A percentile compares a stretch with the other conserved stretches of the same genome.
These are phyloP conservation scores for Paraglomus brasilianum DNA, from an alignment of 192 early-diverging fungal genomes.

Conservation along the genomic window DNA sequence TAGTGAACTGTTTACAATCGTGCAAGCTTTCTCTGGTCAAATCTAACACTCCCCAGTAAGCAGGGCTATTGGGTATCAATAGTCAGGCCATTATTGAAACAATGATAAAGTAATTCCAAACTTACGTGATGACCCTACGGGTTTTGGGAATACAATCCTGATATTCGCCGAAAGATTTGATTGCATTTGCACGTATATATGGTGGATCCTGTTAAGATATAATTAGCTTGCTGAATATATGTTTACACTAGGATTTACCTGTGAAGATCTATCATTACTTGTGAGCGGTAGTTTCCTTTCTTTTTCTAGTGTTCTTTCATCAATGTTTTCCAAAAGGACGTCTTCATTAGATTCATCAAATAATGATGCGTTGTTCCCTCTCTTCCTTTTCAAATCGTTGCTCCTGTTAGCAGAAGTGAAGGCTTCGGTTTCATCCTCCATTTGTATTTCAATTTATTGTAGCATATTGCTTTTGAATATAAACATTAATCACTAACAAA, in stretches of 20 bases:
- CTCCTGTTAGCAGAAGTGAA: no score
- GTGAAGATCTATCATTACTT: conserved; percentile 10
- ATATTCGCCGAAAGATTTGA: conserved; percentile 14
- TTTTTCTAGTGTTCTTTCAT: conserved; percentile 20
- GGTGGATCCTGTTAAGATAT: conserved; percentile 8
- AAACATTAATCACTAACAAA: no score
- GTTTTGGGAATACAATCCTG: conserved; percentile 11
- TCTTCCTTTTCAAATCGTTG: no score
- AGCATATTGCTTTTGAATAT: no score
- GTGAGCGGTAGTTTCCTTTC: conserved; percentile 3
- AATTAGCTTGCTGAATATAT: conserved; percentile 20
- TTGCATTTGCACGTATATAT: neutral
- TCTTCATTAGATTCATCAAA: conserved; percentile 24
- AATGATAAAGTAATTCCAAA: no score
- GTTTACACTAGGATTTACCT: conserved; percentile 24
- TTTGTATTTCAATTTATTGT: no score
- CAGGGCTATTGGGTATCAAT: conserved; percentile 15
- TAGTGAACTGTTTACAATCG: conserved; percentile 19
- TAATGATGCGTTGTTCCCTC: no score
- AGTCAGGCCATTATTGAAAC: conserved; percentile 2
- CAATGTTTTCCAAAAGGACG: conserved; percentile 14
- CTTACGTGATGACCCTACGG: conserved; percentile 17
- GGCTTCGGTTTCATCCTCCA: no score
- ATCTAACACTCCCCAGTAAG: conserved; percentile 17
- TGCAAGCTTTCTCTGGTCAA: conserved; percentile 22